Evolutionary conservation across 495 filamentous ascomycete species (phyloP).

Genomic region (Chaetomium fimeti): DNA sequence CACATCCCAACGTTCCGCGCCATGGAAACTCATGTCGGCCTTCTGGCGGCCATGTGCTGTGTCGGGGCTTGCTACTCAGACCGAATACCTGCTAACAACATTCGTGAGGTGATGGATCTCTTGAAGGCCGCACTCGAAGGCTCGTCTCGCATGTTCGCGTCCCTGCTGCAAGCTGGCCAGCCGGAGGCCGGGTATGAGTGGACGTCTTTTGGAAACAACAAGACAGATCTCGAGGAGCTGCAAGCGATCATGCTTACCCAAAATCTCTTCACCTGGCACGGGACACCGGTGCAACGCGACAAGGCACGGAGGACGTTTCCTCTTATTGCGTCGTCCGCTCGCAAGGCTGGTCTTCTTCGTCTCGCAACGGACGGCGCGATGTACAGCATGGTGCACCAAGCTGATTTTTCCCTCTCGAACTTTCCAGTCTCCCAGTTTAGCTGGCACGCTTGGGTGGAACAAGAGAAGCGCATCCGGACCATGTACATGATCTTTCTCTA

Average conservation of each 20-base stretch:
- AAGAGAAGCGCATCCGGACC: constrained; percentile 62
- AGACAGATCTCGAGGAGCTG: constrained; percentile 54
- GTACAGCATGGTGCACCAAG: constrained; percentile 49
- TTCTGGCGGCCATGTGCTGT: constrained; percentile 62
- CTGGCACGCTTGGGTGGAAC: constrained; percentile 64
- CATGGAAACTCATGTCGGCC: constrained; percentile 56
- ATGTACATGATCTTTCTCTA: constrained; percentile 59
- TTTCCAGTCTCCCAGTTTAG: constrained; percentile 46
- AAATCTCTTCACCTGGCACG: constrained; percentile 62
- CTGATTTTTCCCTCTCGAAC: constrained; percentile 38
- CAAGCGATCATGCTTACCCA: constrained; percentile 58
- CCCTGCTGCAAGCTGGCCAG: constrained; percentile 36
- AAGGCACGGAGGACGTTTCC: constrained; percentile 53
- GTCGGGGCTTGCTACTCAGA: constrained; percentile 67
- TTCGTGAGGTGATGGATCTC: constrained; percentile 59
- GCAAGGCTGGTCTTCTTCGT: constrained; percentile 50
- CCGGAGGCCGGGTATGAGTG: constrained; percentile 37
- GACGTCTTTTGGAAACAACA: constrained; percentile 35
- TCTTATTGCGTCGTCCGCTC: constrained; percentile 51
- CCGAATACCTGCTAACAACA: constrained; percentile 49
- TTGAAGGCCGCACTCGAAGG: constrained; percentile 50
- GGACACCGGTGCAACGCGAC: constrained; percentile 56
- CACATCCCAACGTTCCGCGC: constrained; percentile 67
- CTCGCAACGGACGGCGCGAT: constrained; percentile 39
- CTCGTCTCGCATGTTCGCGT: constrained; percentile 48